Evolutionary conservation across 805 yeast species (phyloP).

Genomic region (Saturnispora silvae): DNA sequence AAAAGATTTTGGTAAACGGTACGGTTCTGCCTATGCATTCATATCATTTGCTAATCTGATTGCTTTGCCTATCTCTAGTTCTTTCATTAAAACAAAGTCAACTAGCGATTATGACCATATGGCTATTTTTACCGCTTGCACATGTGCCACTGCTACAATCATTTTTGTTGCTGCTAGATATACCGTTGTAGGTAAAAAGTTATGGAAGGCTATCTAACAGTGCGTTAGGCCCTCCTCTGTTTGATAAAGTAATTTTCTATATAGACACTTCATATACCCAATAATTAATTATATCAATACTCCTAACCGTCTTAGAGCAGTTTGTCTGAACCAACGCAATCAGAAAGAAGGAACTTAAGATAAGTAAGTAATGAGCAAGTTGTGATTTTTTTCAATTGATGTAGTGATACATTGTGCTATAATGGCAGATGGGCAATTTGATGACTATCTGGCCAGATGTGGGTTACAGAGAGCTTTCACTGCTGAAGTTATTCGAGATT

Average conservation of each 20-base stretch:
- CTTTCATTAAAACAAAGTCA: slow-evolving; percentile 26
- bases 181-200: slow-evolving; percentile 33
- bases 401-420: too few species aligned
- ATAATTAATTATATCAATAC: too few species aligned
- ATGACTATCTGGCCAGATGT: slow-evolving; percentile 1
- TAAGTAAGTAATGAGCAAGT: too few species aligned
- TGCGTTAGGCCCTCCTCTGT: too few species aligned
- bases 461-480: slow-evolving; percentile 2
- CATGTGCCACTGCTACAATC: slow-evolving; percentile 22
- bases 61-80: slow-evolving; percentile 35
- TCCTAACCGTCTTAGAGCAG: too few species aligned
- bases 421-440: slow-evolving; percentile 3
- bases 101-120: slow-evolving; percentile 25
- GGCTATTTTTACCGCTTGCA: slow-evolving; percentile 24
- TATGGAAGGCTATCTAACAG: slow-evolving; percentile 13
- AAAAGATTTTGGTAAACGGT: slow-evolving; percentile 54
- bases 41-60: slow-evolving; percentile 41
- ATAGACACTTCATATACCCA: too few species aligned
- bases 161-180: slow-evolving; percentile 36
- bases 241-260: too few species aligned
- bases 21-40: slow-evolving; percentile 54
- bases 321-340: too few species aligned
- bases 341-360: too few species aligned
- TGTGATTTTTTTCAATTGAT: too few species aligned
- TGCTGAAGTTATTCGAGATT: neutral